Evolutionary conservation across 192 early-diverging fungal species (phyloP).

Genomic region (Podila minutissima): DNA sequence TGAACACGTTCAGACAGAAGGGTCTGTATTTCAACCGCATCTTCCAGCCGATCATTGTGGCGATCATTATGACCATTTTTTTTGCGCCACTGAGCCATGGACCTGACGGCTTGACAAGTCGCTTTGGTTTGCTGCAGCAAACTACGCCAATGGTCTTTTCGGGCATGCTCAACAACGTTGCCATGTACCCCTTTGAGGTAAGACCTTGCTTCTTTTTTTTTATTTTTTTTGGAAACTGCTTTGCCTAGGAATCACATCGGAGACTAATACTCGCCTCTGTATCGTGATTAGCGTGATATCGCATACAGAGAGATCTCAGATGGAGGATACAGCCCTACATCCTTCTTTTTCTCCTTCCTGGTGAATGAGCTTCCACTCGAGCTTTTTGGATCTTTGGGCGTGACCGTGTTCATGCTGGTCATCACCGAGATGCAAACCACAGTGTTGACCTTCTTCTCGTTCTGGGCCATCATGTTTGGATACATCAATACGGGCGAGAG

Average conservation of each 20-base stretch:
- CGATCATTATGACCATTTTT: constrained; percentile 44
- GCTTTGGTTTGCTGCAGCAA: constrained; percentile 43
- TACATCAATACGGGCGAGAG: constrained; percentile 50
- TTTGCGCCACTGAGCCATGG: constrained; percentile 29
- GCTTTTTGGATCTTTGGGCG: constrained; percentile 37
- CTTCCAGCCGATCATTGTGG: constrained; percentile 29
- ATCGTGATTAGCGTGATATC: constrained; percentile 33
- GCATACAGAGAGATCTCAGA: constrained; percentile 49
- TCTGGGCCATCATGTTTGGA: constrained; percentile 52
- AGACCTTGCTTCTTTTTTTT: neutral
- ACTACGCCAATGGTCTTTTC: constrained; percentile 45
- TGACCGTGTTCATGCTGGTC: constrained; percentile 41
- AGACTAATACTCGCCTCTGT: neutral
- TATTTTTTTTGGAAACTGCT: too few species aligned
- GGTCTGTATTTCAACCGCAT: constrained; percentile 42
- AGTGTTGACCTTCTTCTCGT: constrained; percentile 42
- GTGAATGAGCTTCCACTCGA: constrained; percentile 47
- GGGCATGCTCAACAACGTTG: constrained; percentile 50
- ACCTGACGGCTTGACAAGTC: constrained; percentile 34
- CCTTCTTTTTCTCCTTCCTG: constrained; percentile 45
- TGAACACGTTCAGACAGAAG: constrained; percentile 50
- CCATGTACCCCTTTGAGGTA: constrained; percentile 50
- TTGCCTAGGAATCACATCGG: neutral
- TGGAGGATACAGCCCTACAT: constrained; percentile 44
- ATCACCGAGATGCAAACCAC: constrained; percentile 33